Conservation (phyloP, 2,329 filamentous ascomycete genomes). For the Reticulascus tulasneorum region DNA sequence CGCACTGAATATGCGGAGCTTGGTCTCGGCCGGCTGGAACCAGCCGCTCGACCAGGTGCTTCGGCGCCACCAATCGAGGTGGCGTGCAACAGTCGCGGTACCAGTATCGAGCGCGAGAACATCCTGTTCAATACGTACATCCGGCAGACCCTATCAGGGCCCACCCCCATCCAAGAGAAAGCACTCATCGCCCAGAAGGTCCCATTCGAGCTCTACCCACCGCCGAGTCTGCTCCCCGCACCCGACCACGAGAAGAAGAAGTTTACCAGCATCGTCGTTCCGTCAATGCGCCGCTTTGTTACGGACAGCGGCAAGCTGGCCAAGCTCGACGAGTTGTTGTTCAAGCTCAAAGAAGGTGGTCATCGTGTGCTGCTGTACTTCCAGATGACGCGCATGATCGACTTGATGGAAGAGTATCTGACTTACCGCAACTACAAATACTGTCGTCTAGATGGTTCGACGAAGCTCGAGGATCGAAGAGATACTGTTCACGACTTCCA, state of each 20-base stretch:
- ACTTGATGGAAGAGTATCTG: constrained; percentile 97
- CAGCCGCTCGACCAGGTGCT: constrained; percentile 72
- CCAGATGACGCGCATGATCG: constrained; percentile 99
- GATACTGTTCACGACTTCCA: constrained; percentile 98
- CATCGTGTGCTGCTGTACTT: constrained; percentile 97
- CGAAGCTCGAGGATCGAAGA: constrained; percentile 92
- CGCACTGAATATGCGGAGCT: constrained; percentile 60
- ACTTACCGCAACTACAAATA: constrained; percentile 99
- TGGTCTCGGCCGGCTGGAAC: constrained; percentile 75
- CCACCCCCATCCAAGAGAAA: constrained; percentile 61
- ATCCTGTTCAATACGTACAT: constrained; percentile 75
- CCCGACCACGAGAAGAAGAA: constrained; percentile 78
- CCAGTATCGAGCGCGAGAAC: constrained; percentile 63
- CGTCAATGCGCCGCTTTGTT: constrained; percentile 95
- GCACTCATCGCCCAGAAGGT: constrained; percentile 71
- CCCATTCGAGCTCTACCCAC: constrained; percentile 60
- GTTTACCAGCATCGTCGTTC: constrained; percentile 87
- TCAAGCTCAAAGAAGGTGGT: constrained; percentile 83
- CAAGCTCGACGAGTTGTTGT: constrained; percentile 81
- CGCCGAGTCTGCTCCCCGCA: constrained; percentile 63
- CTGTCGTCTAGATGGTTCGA: constrained; percentile 91
- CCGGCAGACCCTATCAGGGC: constrained; percentile 71
- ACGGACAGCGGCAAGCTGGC: constrained; percentile 96
- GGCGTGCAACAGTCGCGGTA: constrained; percentile 64
- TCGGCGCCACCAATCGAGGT: constrained; percentile 84